Conservation (phyloP, 2,329 filamentous ascomycete genomes). For the Claviceps humidiphila region DNA sequence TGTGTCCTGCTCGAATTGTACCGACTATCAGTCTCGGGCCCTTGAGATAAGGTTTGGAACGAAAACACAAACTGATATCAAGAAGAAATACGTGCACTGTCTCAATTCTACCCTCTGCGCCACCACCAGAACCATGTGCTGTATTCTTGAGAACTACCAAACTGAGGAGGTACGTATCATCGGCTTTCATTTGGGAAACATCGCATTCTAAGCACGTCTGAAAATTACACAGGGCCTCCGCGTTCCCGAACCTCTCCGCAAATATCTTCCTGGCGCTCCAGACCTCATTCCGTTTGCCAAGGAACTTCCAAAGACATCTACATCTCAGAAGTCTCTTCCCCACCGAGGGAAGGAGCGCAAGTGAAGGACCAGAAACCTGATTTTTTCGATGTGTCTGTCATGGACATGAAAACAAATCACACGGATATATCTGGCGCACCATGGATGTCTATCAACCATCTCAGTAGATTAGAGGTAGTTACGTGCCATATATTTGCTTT, state of each 20-base stretch:
- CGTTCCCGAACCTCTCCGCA: constrained; percentile 71
- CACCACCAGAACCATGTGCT: constrained; percentile 85
- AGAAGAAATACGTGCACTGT: constrained; percentile 88
- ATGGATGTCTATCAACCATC: too few species aligned
- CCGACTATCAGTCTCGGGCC: constrained; percentile 89
- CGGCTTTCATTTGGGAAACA: not conserved
- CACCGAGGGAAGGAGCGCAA: constrained; percentile 20
- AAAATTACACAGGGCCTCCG: constrained; percentile 45
- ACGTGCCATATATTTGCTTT: too few species aligned
- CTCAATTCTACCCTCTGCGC: constrained; percentile 84
- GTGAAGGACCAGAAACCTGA: not conserved
- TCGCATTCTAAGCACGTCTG: not conserved
- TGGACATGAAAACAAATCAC: not conserved
- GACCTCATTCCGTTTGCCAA: constrained; percentile 83
- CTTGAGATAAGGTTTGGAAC: constrained; percentile 84
- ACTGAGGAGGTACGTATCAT: constrained; percentile 52
- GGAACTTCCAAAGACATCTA: constrained; percentile 62
- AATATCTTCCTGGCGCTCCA: constrained; percentile 79
- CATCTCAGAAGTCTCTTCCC: constrained; percentile 17
- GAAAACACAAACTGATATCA: constrained; percentile 71
- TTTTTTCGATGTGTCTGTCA: not conserved
- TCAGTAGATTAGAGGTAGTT: too few species aligned
- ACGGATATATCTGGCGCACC: not conserved
- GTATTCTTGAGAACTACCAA: constrained; percentile 94
- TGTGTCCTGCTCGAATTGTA: constrained; percentile 95